Evolutionary conservation across 257 asterid genomes (phyloP).

Genomic region (Nicotiana noctiflora): DNA sequence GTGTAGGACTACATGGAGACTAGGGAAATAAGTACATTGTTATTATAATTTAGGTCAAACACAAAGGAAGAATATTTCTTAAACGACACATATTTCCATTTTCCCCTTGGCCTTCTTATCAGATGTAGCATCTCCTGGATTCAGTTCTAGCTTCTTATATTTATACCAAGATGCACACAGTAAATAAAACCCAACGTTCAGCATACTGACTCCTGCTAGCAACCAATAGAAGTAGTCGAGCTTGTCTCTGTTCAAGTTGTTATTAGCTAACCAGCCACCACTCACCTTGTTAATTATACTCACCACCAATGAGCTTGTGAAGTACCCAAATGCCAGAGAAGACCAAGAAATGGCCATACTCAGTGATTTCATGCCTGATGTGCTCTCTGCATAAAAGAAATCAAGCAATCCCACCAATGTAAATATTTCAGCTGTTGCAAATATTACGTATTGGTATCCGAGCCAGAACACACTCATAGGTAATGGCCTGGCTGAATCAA

Average conservation of each 20-base stretch:
- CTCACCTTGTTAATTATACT: conserved; percentile 51
- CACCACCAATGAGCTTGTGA: conserved; percentile 59
- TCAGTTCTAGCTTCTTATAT: conserved; percentile 38
- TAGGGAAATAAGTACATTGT: neutral
- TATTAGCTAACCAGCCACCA: conserved; percentile 53
- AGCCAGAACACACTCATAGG: conserved; percentile 66
- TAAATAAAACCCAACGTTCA: conserved; percentile 49
- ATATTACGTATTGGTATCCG: conserved; percentile 43
- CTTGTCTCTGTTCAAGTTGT: conserved; percentile 52
- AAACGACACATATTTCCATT: neutral
- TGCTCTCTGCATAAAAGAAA: conserved; percentile 68
- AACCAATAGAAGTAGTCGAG: conserved; percentile 58
- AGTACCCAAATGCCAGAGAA: conserved; percentile 62
- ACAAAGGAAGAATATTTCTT: neutral
- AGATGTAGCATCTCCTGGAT: conserved; percentile 10
- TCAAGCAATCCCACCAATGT: conserved; percentile 55
- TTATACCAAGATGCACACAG: conserved; percentile 59
- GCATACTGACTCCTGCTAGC: conserved; percentile 35
- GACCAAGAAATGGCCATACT: conserved; percentile 61
- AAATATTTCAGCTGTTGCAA: conserved; percentile 63
- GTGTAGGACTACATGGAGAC: neutral
- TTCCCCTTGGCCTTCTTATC: neutral
- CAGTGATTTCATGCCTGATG: conserved; percentile 53
- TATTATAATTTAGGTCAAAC: neutral
- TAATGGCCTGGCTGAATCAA: conserved; percentile 46